A percentile compares a stretch with the other conserved stretches of the same genome.
Conservation (phyloP, 148 eudicot genomes). For the Tetragonia tetragonoides region DNA sequence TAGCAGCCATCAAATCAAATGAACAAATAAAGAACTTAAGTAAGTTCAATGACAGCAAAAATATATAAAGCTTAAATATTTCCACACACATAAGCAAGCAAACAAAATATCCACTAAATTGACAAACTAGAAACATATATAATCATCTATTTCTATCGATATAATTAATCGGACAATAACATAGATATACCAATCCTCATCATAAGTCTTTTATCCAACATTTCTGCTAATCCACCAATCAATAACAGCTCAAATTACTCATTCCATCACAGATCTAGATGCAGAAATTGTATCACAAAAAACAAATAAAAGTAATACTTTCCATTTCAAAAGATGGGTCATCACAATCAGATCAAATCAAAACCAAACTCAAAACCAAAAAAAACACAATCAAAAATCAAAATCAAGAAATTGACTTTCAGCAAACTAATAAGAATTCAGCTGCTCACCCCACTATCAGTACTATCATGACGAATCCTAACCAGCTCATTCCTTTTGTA, state of each 20-base stretch:
- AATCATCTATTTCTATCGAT: not conserved
- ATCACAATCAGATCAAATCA: slow-evolving; percentile 1
- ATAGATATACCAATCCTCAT: not conserved
- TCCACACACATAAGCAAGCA: too few species aligned
- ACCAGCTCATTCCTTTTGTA: slow-evolving; percentile 77
- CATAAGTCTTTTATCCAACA: not conserved
- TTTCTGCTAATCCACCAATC: not conserved
- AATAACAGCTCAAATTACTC: slow-evolving; percentile 5
- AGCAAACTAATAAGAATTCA: not conserved
- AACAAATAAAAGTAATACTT: not conserved
- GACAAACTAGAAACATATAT: not conserved
- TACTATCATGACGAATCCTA: slow-evolving; percentile 81
- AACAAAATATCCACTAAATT: not conserved
- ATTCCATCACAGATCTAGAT: slow-evolving; percentile 6
- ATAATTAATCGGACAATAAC: slow-evolving; percentile 3
- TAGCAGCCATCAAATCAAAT: not conserved
- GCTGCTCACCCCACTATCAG: slow-evolving; percentile 65
- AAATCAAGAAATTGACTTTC: slow-evolving; percentile 1
- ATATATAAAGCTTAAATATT: not conserved
- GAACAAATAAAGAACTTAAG: not conserved
- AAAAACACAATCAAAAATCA: not conserved
- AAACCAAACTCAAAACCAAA: slow-evolving; percentile 21
- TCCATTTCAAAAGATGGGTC: not conserved
- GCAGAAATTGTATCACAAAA: not conserved
- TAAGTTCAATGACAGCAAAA: not conserved